Evolutionary conservation across 208 protist species (phyloP), one percentile per base, ranked within the genome.

Genomic region (Trichomonas gallinae): DNA sequence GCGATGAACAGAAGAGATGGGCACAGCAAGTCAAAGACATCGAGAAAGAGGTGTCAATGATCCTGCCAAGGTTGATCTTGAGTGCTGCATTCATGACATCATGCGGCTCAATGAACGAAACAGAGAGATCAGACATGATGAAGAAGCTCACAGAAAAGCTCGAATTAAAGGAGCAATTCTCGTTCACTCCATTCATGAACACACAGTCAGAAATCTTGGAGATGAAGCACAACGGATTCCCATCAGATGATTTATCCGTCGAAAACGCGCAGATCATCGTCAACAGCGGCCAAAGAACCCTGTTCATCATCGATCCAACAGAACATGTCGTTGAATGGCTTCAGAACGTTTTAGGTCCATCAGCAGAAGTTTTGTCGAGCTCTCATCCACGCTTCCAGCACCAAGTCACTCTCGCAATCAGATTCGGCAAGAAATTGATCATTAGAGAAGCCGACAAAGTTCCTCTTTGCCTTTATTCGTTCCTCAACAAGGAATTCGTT

Each of bases 311-410:
- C 51, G 87, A 93, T 51, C 87, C 87, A 38, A 51, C 87, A 26
- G 87, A 93, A 21, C 26, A 93, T 36, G 44, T 93, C 26, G 44
- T 93, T 17, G 87, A 93, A 38, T 93, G 87, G 87, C 44, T 93
- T 34, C 40, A 93, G 31, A 42, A 36, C 31, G 42, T 44, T n/a
- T 21, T 93, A 2, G 87, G 87, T 93, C 87, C 87, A 58, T 34
- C 87, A 26, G 40, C 44, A 17, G 87, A 93, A 93, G n/a, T 93
- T 38, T 15, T 93, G 0, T 44, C n/a, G 0, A 48, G 44, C 4
- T 93, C 87, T n/a, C 87, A 93, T 51, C 87, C 87, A 51, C 40
- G 87, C 15, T 93, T 93, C 87, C 87, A 93, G 31, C 87, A 93
- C n/a, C 87, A 93, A 51, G 87, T 42, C 8, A 51, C 87, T 17